Percentiles rank a stretch among this genome's conserved stretches.
Evolutionary conservation across 768 basidiomycete species (phyloP).

Genomic region (Aureoboletus auriporus): DNA sequence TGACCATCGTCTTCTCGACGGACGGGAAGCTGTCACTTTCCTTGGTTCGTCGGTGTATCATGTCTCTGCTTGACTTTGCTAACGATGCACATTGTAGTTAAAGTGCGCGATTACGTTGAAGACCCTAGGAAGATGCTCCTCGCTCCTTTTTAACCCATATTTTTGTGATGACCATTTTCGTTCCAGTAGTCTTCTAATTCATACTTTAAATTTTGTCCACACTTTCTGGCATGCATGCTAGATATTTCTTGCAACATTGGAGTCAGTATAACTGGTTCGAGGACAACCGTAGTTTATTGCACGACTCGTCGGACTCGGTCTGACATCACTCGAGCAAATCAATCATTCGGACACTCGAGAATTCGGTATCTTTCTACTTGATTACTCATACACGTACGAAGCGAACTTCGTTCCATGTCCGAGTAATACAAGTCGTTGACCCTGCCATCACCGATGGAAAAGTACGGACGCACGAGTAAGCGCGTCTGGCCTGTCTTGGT

Average conservation of each 20-base stretch:
- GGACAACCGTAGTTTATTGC: neutral
- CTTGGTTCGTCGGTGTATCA: constrained; percentile 58
- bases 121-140: constrained; percentile 92
- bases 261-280: neutral
- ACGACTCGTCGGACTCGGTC: too few species aligned
- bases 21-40: constrained; percentile 96
- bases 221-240: constrained; percentile 6
- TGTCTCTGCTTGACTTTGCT: neutral
- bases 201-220: constrained; percentile 5
- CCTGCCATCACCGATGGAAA: too few species aligned
- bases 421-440: too few species aligned
- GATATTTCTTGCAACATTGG: neutral
- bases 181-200: constrained; percentile 5
- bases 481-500: constrained; percentile 15
- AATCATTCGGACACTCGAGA: too few species aligned
- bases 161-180: neutral
- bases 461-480: neutral
- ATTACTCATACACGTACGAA: too few species aligned
- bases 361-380: too few species aligned
- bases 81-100: constrained; percentile 46
- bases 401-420: too few species aligned
- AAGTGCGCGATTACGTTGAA: constrained; percentile 91
- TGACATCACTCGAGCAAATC: too few species aligned
- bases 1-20: constrained; percentile 93
- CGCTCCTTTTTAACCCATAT: constrained; percentile 25